Evolutionary conservation across 192 early-diverging fungal species (phyloP), one percentile per base, ranked within the genome.

Genomic region (Oehlia diaphana): DNA sequence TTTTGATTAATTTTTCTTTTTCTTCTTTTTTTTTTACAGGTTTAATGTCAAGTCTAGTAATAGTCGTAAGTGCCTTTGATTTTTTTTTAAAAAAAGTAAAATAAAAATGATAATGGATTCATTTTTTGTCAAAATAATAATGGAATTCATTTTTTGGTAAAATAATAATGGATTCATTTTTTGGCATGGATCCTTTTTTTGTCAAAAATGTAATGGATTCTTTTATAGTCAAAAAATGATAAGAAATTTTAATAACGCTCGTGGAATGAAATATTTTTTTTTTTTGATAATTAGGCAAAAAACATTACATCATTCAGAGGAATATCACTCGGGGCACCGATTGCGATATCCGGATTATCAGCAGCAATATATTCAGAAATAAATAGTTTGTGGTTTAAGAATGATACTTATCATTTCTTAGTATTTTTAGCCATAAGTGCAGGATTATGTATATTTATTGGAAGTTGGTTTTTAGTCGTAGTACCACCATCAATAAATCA

Each of bases 361-460:
- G 90, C 91, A 13, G 83, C 89, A 69, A 83, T 90, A 37, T 92
- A 90, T 71, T 89, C 91, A 1, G 85, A 87, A 71, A 79, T 92
- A 23, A 88, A 90, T 80, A 86, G 79, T 3, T 77, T 75, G n/a
- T 88, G 83, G 75, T 91, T 89, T 69, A 86, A 88, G 50, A 21
- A 79, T 9, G 83, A 85, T 28, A 89, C 89, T 0, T 83, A 79
- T 42, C 79, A 82, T 21, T 90, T 90, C 66, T 50, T 92, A 80
- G 21, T 86, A 10, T 86, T 89, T 23, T 84, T 92, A 72, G 86
- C 89, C 14, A 71, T 82, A 8, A 81, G 85, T 14, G 88, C 89
- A 26, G 86, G 81, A 3, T 80, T 63, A 9, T 87, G 81, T n/a
- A 84, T 89, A 49, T 63, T 91, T 69, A 63, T 85, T 58, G 89